A percentile compares a stretch with the other conserved stretches of the same genome.
These are phyloP conservation scores for Claviceps pazoutovae DNA, from an alignment of 2,329 filamentous ascomycete species.

Conservation along the genomic window DNA sequence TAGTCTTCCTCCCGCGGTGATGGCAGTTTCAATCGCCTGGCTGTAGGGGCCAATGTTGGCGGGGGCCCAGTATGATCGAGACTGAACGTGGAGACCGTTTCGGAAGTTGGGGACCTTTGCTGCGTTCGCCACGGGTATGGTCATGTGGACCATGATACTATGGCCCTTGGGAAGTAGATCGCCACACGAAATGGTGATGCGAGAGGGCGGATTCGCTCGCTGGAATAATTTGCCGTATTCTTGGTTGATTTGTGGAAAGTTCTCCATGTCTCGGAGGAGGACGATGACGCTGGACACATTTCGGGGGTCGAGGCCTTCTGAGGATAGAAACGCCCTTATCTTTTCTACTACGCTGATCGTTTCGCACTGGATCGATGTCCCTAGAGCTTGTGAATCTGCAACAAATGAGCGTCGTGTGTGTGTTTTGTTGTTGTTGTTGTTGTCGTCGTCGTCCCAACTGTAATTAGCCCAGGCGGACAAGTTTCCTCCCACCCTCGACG, in stretches of 20 bases:
- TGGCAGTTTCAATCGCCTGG: constrained; percentile 55
- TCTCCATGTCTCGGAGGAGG: constrained; percentile 62
- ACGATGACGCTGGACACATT: constrained; percentile 46
- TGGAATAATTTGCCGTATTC: constrained; percentile 64
- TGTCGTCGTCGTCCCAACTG: constrained; percentile 8
- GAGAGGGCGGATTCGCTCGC: constrained; percentile 67
- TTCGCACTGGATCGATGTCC: constrained; percentile 29
- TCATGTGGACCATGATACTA: constrained; percentile 46
- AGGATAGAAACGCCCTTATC: constrained; percentile 26
- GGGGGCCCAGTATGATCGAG: constrained; percentile 90
- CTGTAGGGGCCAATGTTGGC: constrained; percentile 97
- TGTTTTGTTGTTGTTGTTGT: not conserved
- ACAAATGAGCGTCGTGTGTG: constrained; percentile 26
- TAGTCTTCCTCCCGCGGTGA: constrained; percentile 9
- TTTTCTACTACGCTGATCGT: constrained; percentile 32
- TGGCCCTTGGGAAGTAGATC: constrained; percentile 44
- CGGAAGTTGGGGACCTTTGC: constrained; percentile 19
- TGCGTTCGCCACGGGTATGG: constrained; percentile 18
- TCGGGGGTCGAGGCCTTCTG: constrained; percentile 15
- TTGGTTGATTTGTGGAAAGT: constrained; percentile 63
- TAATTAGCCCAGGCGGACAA: not conserved
- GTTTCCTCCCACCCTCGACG: not conserved
- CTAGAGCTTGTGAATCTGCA: constrained; percentile 11
- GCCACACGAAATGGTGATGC: constrained; percentile 73
- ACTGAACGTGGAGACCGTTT: constrained; percentile 74